Evolutionary conservation across 495 filamentous ascomycete species (phyloP).

Genomic region (Talaromyces ruber): DNA sequence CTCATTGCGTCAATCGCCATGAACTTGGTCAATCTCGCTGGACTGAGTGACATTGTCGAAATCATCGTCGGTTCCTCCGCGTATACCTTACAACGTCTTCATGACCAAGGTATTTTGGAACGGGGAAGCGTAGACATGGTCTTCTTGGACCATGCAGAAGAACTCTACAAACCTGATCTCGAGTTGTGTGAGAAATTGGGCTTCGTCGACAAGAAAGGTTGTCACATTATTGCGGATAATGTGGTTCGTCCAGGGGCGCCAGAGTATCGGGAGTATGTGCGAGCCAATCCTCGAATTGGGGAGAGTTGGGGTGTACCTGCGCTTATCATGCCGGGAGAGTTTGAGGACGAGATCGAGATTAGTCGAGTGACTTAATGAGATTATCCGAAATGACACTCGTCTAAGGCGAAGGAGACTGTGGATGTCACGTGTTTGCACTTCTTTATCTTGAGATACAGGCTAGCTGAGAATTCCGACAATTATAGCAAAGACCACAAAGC

Average conservation of each 20-base stretch:
- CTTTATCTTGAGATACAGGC: no score
- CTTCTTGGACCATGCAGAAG: conserved; percentile 14
- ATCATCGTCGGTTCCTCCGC: conserved; percentile 49
- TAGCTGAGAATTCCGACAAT: no score
- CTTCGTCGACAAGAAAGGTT: not conserved
- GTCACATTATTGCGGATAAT: conserved; percentile 13
- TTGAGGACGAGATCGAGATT: conserved; percentile 14
- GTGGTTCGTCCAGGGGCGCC: conserved; percentile 13
- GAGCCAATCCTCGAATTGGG: conserved; percentile 4
- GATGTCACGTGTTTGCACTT: not conserved
- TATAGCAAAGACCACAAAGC: not conserved
- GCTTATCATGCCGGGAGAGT: conserved; percentile 13
- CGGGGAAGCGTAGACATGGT: conserved; percentile 6
- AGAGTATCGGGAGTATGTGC: conserved; percentile 12
- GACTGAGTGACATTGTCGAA: conserved; percentile 54
- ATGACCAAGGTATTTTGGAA: not conserved
- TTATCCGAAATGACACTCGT: no score
- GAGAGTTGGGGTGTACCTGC: conserved; percentile 13
- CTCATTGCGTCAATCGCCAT: conserved; percentile 56
- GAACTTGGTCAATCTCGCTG: conserved; percentile 55
- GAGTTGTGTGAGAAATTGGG: conserved; percentile 9
- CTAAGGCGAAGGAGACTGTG: not conserved
- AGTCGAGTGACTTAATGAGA: not conserved
- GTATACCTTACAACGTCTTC: conserved; percentile 1
- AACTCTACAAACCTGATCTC: conserved; percentile 10